Evolutionary conservation across 2,329 filamentous ascomycete genomes (phyloP), one percentile per base, ranked within the genome.

Genomic region (Aureobasidium sp.): DNA sequence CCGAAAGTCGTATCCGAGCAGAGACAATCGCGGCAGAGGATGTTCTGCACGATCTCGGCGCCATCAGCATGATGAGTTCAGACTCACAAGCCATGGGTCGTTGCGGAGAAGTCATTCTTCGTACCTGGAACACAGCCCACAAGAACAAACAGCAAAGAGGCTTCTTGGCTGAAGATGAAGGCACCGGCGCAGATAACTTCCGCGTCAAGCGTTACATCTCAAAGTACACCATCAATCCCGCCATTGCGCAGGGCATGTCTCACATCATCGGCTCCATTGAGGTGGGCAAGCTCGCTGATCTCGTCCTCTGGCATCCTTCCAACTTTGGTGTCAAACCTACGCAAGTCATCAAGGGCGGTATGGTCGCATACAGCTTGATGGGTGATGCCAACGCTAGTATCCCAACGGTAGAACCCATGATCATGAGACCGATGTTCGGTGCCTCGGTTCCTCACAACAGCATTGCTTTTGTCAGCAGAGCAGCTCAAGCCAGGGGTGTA

Each of bases 21-120:
- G 92, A 97, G 78, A 97, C 93, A 39, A 97, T 97, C 71, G 93
- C 92, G 0, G 93, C 93, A 27, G 93, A 97, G 79, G 93, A 97
- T 73, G 91, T 97, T 1, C 84, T 97, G 20, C 93, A 97, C 73
- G 93, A 97, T 70, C 81, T 96, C 1, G 93, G 93, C 62, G 93
- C 93, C 66, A 97, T 97, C 75, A 91, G 87, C 74, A 97, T 97
- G 92, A 96, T 97, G 90, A 91, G 87, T 64, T 92, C 88, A 0
- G 93, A 97, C 77, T 93, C 89, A 0, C 93, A 97, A 76, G 93
- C 93, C 69, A 97, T 97, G 93, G 93, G 93, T 62, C 88, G 93
- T 56, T 96, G 91, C 72, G 93, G 93, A 66, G 93, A 97, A 78
- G 93, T 97, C 60, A 85, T 97, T 64, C 80, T 95, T 27, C 85